A percentile compares a stretch with the other conserved stretches of the same genome.
Conservation (phyloP, 2,329 filamentous ascomycete genomes). For the Aspergillus sergii region DNA sequence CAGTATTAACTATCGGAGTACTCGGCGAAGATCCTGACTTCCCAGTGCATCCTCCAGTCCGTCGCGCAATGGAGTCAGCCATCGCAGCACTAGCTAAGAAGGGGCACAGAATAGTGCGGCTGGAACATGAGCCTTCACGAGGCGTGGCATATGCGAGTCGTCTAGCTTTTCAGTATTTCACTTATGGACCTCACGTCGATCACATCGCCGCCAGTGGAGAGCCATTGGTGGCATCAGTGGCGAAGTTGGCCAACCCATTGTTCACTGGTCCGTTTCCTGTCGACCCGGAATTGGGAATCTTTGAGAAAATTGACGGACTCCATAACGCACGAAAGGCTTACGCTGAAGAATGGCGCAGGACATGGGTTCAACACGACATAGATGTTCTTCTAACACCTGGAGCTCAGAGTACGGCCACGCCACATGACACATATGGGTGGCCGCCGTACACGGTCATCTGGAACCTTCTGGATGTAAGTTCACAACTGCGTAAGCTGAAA, state of each 20-base stretch:
- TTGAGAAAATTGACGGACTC: constrained; percentile 48
- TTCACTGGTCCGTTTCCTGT: constrained; percentile 35
- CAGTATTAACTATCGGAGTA: constrained; percentile 51
- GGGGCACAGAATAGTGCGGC: constrained; percentile 50
- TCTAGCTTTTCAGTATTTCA: constrained; percentile 47
- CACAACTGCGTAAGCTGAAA: background rate
- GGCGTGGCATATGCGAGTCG: constrained; percentile 33
- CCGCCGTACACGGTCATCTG: constrained; percentile 51
- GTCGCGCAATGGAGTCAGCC: constrained; percentile 47
- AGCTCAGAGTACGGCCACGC: constrained; percentile 54
- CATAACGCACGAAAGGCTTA: constrained; percentile 41
- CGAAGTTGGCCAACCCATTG: constrained; percentile 23
- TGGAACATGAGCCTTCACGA: constrained; percentile 37
- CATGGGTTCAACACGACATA: constrained; percentile 47
- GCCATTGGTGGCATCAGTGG: constrained; percentile 47
- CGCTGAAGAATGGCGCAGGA: constrained; percentile 44
- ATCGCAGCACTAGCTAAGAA: constrained; percentile 40
- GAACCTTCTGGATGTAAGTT: constrained; percentile 56
- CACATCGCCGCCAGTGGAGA: constrained; percentile 46
- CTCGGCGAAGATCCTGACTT: constrained; percentile 51
- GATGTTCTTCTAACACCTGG: constrained; percentile 56
- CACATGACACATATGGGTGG: constrained; percentile 49
- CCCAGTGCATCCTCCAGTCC: constrained; percentile 56
- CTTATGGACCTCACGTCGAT: constrained; percentile 24
- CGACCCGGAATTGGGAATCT: constrained; percentile 23